phyloP scores from a whole-genome alignment of 352 stramenopile genomes.

The Phytophthora pisi region DNA sequence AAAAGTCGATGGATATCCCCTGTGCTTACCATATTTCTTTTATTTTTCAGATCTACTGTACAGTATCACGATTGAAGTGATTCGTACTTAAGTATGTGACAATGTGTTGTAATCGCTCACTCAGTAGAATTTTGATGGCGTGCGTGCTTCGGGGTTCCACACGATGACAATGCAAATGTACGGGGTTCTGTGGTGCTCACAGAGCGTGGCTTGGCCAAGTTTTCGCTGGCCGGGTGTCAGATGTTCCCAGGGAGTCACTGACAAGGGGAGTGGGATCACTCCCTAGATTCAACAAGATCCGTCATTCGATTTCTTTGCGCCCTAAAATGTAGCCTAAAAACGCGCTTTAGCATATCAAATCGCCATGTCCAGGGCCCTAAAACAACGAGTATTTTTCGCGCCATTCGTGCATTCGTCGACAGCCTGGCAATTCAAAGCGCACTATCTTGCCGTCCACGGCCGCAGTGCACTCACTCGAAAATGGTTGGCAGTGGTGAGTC shows the following conservation, averaged over 20 bases:
- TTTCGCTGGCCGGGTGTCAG: background rate
- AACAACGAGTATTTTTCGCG: background rate
- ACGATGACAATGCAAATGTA: no score
- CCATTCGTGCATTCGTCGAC: background rate
- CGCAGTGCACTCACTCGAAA: background rate
- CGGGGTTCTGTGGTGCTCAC: no score
- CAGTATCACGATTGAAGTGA: no score
- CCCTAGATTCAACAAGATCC: constrained; percentile 25
- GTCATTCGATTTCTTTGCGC: constrained; percentile 14
- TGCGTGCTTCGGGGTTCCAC: no score
- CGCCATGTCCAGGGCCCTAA: background rate
- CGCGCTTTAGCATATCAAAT: constrained; percentile 5
- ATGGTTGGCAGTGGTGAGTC: background rate
- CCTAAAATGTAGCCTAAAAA: constrained; percentile 15
- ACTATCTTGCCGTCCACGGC: background rate
- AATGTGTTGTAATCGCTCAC: no score
- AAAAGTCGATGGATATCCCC: no score
- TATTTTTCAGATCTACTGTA: no score
- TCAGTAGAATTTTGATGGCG: no score
- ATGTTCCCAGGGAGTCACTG: background rate
- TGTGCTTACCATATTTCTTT: no score
- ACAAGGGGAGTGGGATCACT: constrained; percentile 11
- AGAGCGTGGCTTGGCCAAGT: background rate
- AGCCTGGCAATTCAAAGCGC: background rate
- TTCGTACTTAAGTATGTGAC: no score